Conservation (phyloP, 2,329 filamentous ascomycete species). For the Colletotrichum sp. region DNA sequence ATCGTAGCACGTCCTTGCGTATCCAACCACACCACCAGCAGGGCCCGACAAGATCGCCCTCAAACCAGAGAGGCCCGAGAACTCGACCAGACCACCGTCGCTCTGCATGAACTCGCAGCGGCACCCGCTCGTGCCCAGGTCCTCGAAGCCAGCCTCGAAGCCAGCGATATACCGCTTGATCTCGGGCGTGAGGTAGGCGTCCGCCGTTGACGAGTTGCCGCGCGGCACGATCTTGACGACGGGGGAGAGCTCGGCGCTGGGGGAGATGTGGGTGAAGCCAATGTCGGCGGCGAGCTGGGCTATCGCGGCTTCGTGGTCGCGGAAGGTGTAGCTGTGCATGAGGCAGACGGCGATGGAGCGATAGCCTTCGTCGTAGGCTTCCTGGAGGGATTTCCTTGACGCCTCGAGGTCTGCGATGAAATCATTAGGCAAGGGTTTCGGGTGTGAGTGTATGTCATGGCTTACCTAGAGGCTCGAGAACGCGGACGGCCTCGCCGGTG, state of each 20-base stretch:
- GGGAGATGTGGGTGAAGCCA: conserved; percentile 68
- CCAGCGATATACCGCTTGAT: conserved; percentile 71
- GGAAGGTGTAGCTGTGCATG: conserved; percentile 76
- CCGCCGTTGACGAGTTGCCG: conserved; percentile 78
- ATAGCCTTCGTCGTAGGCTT: conserved; percentile 65
- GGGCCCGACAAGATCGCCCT: conserved; percentile 75
- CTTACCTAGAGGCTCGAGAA: conserved; percentile 59
- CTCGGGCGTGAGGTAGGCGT: conserved; percentile 78
- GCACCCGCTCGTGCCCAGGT: conserved; percentile 54
- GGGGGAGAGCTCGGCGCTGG: conserved; percentile 53
- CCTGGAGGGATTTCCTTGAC: conserved; percentile 61
- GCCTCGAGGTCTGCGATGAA: conserved; percentile 44
- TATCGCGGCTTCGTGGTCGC: conserved; percentile 57
- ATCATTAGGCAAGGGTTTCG: background rate
- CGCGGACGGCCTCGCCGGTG: conserved; percentile 71
- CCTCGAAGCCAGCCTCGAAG: conserved; percentile 46
- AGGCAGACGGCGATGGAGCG: conserved; percentile 73
- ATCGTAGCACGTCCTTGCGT: conserved; percentile 77
- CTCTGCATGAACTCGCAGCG: conserved; percentile 79
- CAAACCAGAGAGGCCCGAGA: conserved; percentile 69
- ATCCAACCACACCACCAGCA: conserved; percentile 81
- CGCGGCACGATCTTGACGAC: conserved; percentile 76
- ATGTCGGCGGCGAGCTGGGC: conserved; percentile 39
- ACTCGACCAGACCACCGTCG: conserved; percentile 55
- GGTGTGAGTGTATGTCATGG: accelerated